Evolutionary conservation across 768 basidiomycete species (phyloP).

Genomic region (Lactifluus hygrophoroides): DNA sequence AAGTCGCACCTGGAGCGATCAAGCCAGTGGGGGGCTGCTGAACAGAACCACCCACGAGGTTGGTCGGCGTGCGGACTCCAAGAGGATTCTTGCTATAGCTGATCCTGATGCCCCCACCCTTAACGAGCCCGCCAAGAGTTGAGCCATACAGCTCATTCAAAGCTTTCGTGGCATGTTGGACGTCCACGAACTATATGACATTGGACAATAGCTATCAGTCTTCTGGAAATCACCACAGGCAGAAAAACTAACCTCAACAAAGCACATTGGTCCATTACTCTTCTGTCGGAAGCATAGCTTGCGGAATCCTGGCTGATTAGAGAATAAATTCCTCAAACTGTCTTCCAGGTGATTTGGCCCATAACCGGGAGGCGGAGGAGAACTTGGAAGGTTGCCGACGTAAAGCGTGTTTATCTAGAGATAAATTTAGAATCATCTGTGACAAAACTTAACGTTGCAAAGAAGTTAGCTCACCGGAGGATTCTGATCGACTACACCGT

Average conservation of each 20-base stretch:
- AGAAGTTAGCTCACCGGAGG: slow-evolving; percentile 57
- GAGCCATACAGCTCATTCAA: slow-evolving; percentile 86
- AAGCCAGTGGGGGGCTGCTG: slow-evolving; percentile 23
- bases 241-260: slow-evolving; percentile 67
- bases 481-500: slow-evolving; percentile 71
- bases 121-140: slow-evolving; percentile 84
- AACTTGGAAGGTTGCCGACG: slow-evolving; percentile 92
- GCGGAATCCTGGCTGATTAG: slow-evolving; percentile 72
- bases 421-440: not conserved
- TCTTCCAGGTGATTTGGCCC: slow-evolving; percentile 83
- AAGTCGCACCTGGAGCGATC: slow-evolving; percentile 10
- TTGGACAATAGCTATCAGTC: not conserved
- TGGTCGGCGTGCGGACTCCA: slow-evolving; percentile 80
- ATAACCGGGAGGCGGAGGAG: slow-evolving; percentile 59
- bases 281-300: slow-evolving; percentile 94
- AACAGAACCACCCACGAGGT: slow-evolving; percentile 24
- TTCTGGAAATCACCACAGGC: not conserved
- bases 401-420: slow-evolving; percentile 92
- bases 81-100: slow-evolving; percentile 98
- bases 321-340: slow-evolving; percentile 74
- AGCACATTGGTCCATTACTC: slow-evolving; percentile 98
- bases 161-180: slow-evolving; percentile 75
- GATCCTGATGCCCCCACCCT: slow-evolving; percentile 90
- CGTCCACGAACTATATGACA: slow-evolving; percentile 74
- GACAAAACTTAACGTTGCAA: not conserved